Evolutionary conservation across 1,284 basidiomycete genomes (phyloP).

Genomic region (Puccinia novopanici): DNA sequence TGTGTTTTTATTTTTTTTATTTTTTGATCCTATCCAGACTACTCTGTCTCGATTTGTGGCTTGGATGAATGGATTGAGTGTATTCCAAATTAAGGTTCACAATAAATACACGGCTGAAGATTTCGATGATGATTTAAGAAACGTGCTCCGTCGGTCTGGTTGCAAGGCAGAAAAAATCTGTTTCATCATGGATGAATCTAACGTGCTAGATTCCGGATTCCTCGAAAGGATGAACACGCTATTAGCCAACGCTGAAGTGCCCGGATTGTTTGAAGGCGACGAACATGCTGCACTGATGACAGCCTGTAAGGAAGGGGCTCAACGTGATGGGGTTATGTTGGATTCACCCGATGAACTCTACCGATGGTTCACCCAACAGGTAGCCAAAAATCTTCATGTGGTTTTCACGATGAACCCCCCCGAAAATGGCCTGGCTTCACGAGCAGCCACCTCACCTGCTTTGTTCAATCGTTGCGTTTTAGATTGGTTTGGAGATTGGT

Average conservation of each 20-base stretch:
- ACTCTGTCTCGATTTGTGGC: conserved; percentile 97
- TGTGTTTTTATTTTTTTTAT: too few relatives aligned
- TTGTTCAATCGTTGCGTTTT: conserved; percentile 97
- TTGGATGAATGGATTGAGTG: conserved; percentile 98
- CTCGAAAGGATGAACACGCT: conserved; percentile 99
- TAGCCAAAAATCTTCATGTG: conserved; percentile 92
- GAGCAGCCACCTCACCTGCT: conserved; percentile 94
- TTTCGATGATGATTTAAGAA: conserved; percentile 95
- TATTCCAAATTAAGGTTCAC: conserved; percentile 98
- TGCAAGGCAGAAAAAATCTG: conserved; percentile 99
- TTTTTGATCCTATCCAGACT: conserved; percentile 66
- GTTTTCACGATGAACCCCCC: conserved; percentile 99
- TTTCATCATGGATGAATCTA: conserved; percentile 99
- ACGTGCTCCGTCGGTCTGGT: conserved; percentile 86
- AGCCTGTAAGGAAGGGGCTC: conserved; percentile 96
- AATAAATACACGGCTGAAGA: conserved; percentile 98
- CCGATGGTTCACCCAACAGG: conserved; percentile 94
- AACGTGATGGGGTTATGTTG: conserved; percentile 94
- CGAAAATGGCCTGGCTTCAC: conserved; percentile 86
- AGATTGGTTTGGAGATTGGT: conserved; percentile 99
- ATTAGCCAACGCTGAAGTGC: conserved; percentile 98
- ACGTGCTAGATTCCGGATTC: conserved; percentile 97
- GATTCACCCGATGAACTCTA: conserved; percentile 97
- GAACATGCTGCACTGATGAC: conserved; percentile 96
- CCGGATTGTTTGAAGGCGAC: conserved; percentile 96